Evolutionary conservation across 2,329 filamentous ascomycete genomes (phyloP), one percentile per base, ranked within the genome.

Genomic region (Sporothrix pallida): DNA sequence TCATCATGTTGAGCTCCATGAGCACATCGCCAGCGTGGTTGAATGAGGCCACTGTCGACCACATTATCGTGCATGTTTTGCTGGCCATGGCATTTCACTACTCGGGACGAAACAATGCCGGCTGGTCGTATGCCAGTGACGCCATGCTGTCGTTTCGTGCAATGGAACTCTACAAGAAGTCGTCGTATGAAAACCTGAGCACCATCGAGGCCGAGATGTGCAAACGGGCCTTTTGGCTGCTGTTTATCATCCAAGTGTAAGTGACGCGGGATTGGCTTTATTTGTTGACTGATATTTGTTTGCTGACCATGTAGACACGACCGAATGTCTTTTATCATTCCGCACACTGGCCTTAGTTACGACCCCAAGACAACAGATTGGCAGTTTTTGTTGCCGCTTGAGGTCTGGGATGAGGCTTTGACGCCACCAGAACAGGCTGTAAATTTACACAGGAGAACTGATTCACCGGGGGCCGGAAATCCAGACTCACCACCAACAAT

Each of bases 171-270:
- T 73, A 65, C 56, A 70, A 70, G 48, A 63, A 65, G 20, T 23
- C 69, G 37, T 58, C 72, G 10, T 71, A 71, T 8, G 50, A 48
- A 0, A 52, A 13, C 8, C 44, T 71, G 48, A 37, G 68, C 31
- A 31, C 72, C 3, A 42, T 70, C 46, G 74, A 77, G 9, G 63
- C 71, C 1, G 78, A 78, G 62, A 72, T 78, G 56, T 75, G 72
- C 73, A 78, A 79, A 70, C 74, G 77, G 48, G 75, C 76, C 12
- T 79, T 78, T 71, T 79, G 78, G 78, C 62, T 78, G 37, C 62
- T 78, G 10, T 78, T 74, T 69, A 76, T 78, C 58, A 74, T 78
- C 13, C 78, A 78, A 69, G 76, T 78, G 76, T 72, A 3, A 42
- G 71, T 68, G 12, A 6, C 9, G 9, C 54, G 2, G 2, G 1